Evolutionary conservation across 2,329 filamentous ascomycete genomes (phyloP).

Genomic region (Botrytis squamosa): DNA sequence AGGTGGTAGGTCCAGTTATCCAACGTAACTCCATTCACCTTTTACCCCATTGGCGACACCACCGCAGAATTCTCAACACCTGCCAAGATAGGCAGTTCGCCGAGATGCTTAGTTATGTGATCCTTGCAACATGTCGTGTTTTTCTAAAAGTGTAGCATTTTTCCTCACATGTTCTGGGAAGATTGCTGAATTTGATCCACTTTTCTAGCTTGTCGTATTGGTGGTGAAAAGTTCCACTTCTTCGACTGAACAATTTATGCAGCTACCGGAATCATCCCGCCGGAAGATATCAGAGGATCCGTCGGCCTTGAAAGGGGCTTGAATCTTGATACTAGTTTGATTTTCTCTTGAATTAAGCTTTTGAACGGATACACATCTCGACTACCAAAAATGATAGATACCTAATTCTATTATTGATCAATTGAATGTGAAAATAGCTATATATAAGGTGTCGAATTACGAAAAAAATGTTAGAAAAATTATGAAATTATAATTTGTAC

Average conservation of each 20-base stretch:
- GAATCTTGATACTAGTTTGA: not conserved
- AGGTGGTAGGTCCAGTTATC: no score
- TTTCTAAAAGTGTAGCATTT: no score
- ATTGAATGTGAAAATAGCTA: not conserved
- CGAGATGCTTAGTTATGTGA: not conserved
- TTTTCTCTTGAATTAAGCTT: not conserved
- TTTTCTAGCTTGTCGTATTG: not conserved
- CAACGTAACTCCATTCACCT: not conserved
- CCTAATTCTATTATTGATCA: not conserved
- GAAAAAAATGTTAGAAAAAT: not conserved
- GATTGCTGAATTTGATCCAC: not conserved
- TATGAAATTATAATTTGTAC: rapidly evolving
- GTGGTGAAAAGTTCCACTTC: not conserved
- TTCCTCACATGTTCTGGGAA: no score
- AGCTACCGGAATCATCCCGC: no score
- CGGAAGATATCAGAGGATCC: not conserved
- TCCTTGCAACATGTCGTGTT: not conserved
- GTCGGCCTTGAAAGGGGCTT: not conserved
- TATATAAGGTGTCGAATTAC: not conserved
- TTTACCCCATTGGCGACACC: not conserved
- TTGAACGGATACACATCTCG: not conserved
- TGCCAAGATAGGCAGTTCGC: not conserved
- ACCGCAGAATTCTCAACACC: not conserved
- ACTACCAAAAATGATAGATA: not conserved
- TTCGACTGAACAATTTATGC: no score